Base-by-base conservation (phyloP, 192 early-diverging fungal genomes). In the Coemansia sp. region DNA sequence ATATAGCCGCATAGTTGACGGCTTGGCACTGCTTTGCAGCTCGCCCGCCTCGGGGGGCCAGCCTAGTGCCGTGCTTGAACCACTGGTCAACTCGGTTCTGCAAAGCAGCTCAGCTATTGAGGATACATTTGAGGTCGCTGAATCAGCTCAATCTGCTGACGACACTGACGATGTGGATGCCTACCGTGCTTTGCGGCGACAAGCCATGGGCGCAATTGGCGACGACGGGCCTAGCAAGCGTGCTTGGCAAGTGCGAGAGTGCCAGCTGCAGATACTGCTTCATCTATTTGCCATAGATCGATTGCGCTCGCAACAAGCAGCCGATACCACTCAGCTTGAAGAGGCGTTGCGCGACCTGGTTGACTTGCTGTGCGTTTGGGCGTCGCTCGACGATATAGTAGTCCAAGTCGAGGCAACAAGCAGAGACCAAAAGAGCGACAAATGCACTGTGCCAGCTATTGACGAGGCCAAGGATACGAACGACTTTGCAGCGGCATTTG, bases 311-410 rank as follows among this genome's bases (percentile, higher is more conserved):
- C 40, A 56, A 4, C 31, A 48, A 26, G 21, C 50, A 0, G 23
- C 16, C 26, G 59, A 31, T 23, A 20, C 24, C 5, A 60, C 53
- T n/a, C 48, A 33, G 35, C 40, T 72, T 34, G 35, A 43, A 0
- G 73, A 75, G 31, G 3, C 69, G 10, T 46, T 82, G 43, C 63
- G 55, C 18, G 79, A 82, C 21, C 42, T 82, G 37, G 73, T 60
- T 2, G 79, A 82, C 26, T 61, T 69, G 18, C 50, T 82, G 56
- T 76, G 79, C 28, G 63, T 82, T 9, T 76, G 79, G 79, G 73
- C 70, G 1, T 82, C 79, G 9, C 64, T 73, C 13, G 73, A 73
- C 40, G 73, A 74, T 5, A 59, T 73, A 40, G 62, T 5, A 28
- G 23, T 34, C 56, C 3, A 37, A 23, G 31, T 34, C 11, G 59